Evolutionary conservation across 306 rosid species (phyloP), one percentile per base, ranked within the genome.

Genomic region (Oemleria cerasiformis): DNA sequence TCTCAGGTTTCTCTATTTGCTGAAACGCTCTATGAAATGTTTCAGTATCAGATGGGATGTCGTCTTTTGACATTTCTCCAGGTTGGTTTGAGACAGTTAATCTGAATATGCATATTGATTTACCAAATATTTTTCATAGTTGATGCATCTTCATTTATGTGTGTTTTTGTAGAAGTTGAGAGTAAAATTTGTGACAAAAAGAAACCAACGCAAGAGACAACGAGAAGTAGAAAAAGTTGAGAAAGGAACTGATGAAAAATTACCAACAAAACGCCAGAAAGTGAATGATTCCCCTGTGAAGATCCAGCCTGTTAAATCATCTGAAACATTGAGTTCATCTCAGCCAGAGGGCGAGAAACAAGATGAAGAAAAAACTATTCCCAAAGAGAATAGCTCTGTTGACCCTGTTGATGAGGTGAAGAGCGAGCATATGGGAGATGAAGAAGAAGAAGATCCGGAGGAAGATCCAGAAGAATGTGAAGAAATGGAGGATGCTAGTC

Each of bases 21-120:
- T 5, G 99, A 95, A 78, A 79, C 97, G n/a, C 81, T 91, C 36
- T 79, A 86, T 87, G 99, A 95, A 88, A 95, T 91, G 99, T 90
- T 95, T 83, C 99, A 95, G 81, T 92, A 82, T 85, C 96, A 88
- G 85, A 89, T 95, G 97, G 99, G 99, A 60, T 73, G 79, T 80
- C 86, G 85, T 54, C 81, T 95, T 74, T 82, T 95, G 69, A 65
- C 90, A 74, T 91, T 95, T 85, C 90, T 95, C 63, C 96, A 91
- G 99, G 99, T 89, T 77, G 56, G 92, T 83, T 65, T 21, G 43
- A 69, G 48, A 40, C 25, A 15, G 65, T 40, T 69, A 11, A 20
- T 44, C 62, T 67, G 53, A 73, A 44, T 38, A 45, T 51, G 63
- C 73, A 36, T 56, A 25, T 67, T 30, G 73, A 60, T 40, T 83